Base-by-base conservation (phyloP, 78 protist species). In the Dictyostelium brefeldianum region DNA sequence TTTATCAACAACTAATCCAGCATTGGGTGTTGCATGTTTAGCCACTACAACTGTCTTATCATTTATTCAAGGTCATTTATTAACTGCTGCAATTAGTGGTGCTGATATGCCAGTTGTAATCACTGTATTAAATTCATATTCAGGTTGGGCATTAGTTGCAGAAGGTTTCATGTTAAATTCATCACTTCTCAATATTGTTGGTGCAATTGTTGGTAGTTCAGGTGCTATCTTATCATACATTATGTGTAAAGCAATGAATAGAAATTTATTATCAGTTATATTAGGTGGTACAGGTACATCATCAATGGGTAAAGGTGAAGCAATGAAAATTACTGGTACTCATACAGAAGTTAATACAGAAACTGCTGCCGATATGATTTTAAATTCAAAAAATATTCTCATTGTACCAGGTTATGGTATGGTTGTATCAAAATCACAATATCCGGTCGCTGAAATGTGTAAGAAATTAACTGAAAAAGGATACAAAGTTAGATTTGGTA, bases 41-140 rank as follows among this genome's bases (percentile, higher is more conserved):
- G 83, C 31, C 2, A 94, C 89, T 0, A 77, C 65, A 25, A 89
- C 92, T 18, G 67, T 46, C 25, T 69, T 92, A 0, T 82, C 98
- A 25, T 94, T 81, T 43, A 53, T 64, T 51, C 97, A 98, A 27
- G 99, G 99, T 22, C 51, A 70, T 96, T 93, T 92, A 29, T 57
- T 97, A 78, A 89, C 95, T 10, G 94, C 92, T 12, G 96, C 98
- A 41, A 98, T 99, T 22, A 99, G 99, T 25, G 99, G 99, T 12
- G 99, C 99, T 25, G 99, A 99, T 82, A 98, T 98, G 99, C 99
- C 99, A 18, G 99, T 99, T 9, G 99, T 98, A 62, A 96, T 99
- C 54, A 94, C 99, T 0, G 96, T 99, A 47, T 97, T 99, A 80
- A 99, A 99, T 94, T 78, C 96, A 46, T 96, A 95, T 95, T 97